Percentiles rank a stretch among this genome's conserved stretches.
Evolutionary conservation across 78 protist species (phyloP).

Genomic region (Pigoraptor vietnamica): DNA sequence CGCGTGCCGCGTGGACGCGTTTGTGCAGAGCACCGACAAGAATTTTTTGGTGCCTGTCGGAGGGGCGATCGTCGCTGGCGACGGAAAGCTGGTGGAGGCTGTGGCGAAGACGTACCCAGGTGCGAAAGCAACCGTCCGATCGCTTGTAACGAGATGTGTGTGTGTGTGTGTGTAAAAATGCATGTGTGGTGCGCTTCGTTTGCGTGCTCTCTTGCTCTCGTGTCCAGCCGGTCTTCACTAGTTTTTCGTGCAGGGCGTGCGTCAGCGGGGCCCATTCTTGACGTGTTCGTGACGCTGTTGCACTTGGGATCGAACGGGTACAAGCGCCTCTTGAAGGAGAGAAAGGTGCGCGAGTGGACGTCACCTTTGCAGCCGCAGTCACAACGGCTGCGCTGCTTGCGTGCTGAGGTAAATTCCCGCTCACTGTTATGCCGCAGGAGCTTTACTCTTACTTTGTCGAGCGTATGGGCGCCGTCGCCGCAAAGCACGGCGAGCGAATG

Average conservation of each 20-base stretch:
- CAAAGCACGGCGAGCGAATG: conserved; percentile 48
- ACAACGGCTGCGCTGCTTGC: no score
- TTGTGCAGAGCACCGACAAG: conserved; percentile 97
- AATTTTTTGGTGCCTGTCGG: conserved; percentile 99
- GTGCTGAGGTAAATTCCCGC: no score
- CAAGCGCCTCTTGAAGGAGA: not conserved
- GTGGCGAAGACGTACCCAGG: conserved; percentile 49
- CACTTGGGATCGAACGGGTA: conserved; percentile 79
- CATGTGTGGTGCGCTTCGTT: not conserved
- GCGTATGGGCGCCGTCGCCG: conserved; percentile 34
- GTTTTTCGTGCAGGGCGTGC: conserved; percentile 87
- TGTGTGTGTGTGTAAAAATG: not conserved
- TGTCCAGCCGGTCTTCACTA: not conserved
- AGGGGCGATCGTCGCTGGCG: conserved; percentile 78
- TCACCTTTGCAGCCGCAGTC: no score
- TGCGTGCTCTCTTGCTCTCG: not conserved
- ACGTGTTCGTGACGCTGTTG: conserved; percentile 90
- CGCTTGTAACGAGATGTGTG: not conserved
- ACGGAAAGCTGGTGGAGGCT: conserved; percentile 13
- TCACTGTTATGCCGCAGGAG: conserved; percentile 34
- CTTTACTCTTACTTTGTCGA: conserved; percentile 17
- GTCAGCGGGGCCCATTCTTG: conserved; percentile 64
- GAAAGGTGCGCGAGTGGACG: conserved; percentile 1
- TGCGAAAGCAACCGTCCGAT: not conserved
- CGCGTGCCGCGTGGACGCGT: conserved; percentile 83